Percentiles rank a stretch among this genome's conserved stretches.
Conservation (phyloP, 805 yeast genomes). For the Candida berthetii region DNA sequence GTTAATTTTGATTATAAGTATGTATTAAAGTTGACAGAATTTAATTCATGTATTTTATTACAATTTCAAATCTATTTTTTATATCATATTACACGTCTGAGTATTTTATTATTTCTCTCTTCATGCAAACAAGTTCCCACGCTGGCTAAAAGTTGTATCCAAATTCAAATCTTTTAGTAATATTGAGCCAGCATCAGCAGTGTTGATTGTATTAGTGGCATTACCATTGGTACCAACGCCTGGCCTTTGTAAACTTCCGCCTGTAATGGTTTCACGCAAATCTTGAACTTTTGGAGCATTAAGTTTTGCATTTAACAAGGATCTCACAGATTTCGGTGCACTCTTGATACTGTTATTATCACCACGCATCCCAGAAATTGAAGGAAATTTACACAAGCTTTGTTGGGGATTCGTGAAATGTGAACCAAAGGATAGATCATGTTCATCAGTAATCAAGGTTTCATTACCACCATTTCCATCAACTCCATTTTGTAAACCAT, state of each 20-base stretch:
- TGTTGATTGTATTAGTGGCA: slow-evolving; percentile 5
- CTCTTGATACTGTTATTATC: slow-evolving; percentile 19
- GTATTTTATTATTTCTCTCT: no score
- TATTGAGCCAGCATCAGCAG: slow-evolving; percentile 16
- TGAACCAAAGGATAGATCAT: background rate
- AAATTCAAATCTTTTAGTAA: slow-evolving; percentile 15
- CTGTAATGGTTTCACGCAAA: slow-evolving; percentile 18
- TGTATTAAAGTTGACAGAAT: no score
- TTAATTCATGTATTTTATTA: no score
- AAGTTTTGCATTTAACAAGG: slow-evolving; percentile 14
- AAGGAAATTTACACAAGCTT: background rate
- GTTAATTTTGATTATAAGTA: background rate
- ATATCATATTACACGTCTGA: no score
- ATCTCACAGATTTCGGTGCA: slow-evolving; percentile 21
- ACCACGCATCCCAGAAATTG: background rate
- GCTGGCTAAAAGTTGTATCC: slow-evolving; percentile 1
- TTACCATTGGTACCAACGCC: no score
- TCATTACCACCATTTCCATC: slow-evolving; percentile 2
- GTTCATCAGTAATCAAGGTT: background rate
- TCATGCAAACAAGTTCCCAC: background rate
- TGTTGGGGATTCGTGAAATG: background rate
- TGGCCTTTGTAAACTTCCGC: slow-evolving; percentile 6
- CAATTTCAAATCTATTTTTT: no score
- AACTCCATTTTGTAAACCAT: background rate
- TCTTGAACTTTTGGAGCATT: slow-evolving; percentile 20